Base-by-base conservation (phyloP, 371 early-diverging fungal species). In the Mucor irregularis region DNA sequence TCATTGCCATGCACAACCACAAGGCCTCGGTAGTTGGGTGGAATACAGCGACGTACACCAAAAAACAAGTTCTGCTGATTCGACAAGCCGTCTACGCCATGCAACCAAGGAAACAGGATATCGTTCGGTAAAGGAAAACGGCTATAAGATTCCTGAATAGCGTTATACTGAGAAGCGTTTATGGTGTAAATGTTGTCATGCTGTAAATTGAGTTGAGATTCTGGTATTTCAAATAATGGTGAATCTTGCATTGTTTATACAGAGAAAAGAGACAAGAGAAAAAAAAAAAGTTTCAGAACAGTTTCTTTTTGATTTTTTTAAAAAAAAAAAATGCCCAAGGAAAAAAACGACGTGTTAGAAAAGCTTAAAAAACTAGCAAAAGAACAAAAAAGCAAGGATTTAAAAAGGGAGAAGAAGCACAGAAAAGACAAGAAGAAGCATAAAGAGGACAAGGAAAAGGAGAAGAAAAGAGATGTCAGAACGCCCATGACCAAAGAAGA, bases 41-140 rank as follows among this genome's bases (percentile, higher is more conserved):
- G 62, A 21, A 71, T 40, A 38, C 73, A 61, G 10, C 69, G 66
- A n/a, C 77, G 61, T 14, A 83, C 66, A 5, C 83, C 78, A 38
- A 86, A 86, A 54, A 83, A 86, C 29, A 77, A 56, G 56, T 81
- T 82, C 48, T 86, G 86, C 16, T 68, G 71, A 39, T 62, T 61
- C 40, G 58, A 74, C 0, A 56, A 51, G 8, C 86, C 86, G 39
- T 84, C 81, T 6, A 86, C 81, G 21, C 84, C 86, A 60, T 86
- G 86, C 0, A 86, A 66, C 86, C 86, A 86, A 4, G 86, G 86
- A 67, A 86, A 86, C 37, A 86, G 62, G 16, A 80, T 67, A 34
- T 81, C 71, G 22, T 76, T 67, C 5, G 86, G 86, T 29, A 84
- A 52, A 1, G 82, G 81, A 4, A 73, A 65, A 1, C 66, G 50